Conservation (phyloP, 2,329 filamentous ascomycete genomes). For the Fusarium protoensiforme region DNA sequence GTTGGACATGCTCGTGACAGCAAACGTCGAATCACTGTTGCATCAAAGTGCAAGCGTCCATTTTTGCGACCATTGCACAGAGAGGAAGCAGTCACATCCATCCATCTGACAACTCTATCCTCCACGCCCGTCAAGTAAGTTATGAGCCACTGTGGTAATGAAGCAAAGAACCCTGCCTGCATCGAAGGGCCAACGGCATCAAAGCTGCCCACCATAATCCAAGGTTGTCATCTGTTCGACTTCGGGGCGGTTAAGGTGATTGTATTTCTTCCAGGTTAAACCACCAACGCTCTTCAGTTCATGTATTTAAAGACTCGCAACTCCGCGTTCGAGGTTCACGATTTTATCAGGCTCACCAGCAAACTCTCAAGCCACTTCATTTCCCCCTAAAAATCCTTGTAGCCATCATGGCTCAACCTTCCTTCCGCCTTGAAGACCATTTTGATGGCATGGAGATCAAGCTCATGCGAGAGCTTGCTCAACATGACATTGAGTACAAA, state of each 20-base stretch:
- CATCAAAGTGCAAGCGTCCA: no score
- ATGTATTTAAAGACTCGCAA: background rate
- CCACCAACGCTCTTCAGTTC: background rate
- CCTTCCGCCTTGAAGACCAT: background rate
- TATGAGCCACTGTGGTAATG: no score
- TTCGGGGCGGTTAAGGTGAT: background rate
- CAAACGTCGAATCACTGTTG: no score
- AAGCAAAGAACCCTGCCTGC: no score
- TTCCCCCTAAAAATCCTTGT: background rate
- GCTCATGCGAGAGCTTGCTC: background rate
- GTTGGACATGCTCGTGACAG: no score
- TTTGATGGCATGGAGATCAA: background rate
- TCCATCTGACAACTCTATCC: no score
- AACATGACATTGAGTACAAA: background rate
- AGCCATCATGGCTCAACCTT: background rate
- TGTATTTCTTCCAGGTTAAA: background rate
- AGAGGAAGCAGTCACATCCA: no score
- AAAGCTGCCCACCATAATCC: no score
- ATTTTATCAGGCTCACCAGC: background rate
- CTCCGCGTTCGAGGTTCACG: background rate
- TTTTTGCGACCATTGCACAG: no score
- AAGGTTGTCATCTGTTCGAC: background rate
- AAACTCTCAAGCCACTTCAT: background rate
- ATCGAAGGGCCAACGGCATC: no score
- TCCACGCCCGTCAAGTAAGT: no score